These are phyloP conservation scores for Chytriomyces sp. DNA, from an alignment of 192 early-diverging fungal genomes.

Conservation along the genomic window DNA sequence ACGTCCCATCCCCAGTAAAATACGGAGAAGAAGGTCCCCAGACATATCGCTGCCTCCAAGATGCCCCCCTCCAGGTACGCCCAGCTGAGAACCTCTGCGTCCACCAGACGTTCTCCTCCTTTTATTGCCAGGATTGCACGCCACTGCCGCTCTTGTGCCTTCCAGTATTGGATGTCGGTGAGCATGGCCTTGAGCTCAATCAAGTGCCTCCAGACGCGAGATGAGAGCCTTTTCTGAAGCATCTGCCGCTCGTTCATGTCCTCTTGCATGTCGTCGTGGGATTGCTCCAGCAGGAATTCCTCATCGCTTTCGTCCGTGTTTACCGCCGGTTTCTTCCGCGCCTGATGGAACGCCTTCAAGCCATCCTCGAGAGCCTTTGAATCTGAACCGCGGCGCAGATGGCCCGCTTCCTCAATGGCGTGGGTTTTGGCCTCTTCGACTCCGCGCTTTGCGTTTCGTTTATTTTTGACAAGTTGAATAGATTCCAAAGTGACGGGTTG, in stretches of 20 bases:
- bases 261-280: constrained; percentile 22
- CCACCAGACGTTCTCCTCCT: constrained; percentile 83
- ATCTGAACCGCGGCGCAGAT: background rate
- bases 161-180: constrained; percentile 53
- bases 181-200: constrained; percentile 44
- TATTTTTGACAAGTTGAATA: constrained; percentile 34
- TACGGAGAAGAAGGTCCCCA: constrained; percentile 81
- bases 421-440: constrained; percentile 16
- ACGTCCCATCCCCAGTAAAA: constrained; percentile 71
- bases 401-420: constrained; percentile 28
- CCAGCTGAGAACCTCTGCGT: constrained; percentile 85
- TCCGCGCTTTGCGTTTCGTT: constrained; percentile 27
- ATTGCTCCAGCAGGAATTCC: background rate
- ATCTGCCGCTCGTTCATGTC: constrained; percentile 18
- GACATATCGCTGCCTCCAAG: constrained; percentile 70
- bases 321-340: background rate
- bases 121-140: constrained; percentile 33
- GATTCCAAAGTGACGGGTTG: constrained; percentile 74
- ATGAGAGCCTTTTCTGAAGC: constrained; percentile 24
- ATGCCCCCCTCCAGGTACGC: constrained; percentile 87
- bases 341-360: background rate
- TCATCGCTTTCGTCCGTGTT: constrained; percentile 11
- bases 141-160: constrained; percentile 38
- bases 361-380: constrained; percentile 1
- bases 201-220: constrained; percentile 32